phyloP scores from a whole-genome alignment of 192 early-diverging fungal species.

The Neocallimastix lanati region DNA sequence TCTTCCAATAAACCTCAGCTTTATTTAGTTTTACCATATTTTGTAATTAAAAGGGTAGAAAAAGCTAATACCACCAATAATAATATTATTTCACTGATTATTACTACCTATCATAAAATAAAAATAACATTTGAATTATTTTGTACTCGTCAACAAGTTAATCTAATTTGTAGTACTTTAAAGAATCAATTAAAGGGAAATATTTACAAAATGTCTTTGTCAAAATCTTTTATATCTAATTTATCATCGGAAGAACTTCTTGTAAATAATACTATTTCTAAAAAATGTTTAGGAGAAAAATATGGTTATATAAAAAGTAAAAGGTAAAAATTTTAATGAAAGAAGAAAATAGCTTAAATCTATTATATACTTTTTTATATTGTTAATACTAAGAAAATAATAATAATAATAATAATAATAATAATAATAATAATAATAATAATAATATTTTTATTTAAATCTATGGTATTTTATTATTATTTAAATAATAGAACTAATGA shows the following conservation, averaged over 20 bases:
- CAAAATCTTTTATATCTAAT: constrained; percentile 58
- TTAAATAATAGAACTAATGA: constrained; percentile 24
- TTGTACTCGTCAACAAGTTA: constrained; percentile 38
- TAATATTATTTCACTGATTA: constrained; percentile 47
- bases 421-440: not conserved
- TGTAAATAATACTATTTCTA: constrained; percentile 14
- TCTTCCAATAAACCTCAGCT: constrained; percentile 50
- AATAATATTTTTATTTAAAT: no score
- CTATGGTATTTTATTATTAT: no score
- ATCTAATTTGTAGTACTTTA: constrained; percentile 65
- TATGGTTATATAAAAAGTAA: constrained; percentile 61
- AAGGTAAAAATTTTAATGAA: no score
- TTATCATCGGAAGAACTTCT: constrained; percentile 69
- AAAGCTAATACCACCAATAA: constrained; percentile 41
- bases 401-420: not conserved
- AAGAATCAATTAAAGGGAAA: constrained; percentile 51
- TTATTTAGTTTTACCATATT: constrained; percentile 66
- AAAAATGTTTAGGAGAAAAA: constrained; percentile 44
- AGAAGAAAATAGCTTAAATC: no score
- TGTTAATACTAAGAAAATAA: no score
- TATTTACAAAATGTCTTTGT: constrained; percentile 51
- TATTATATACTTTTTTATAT: no score
- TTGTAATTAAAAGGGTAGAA: constrained; percentile 81
- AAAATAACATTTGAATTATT: constrained; percentile 67
- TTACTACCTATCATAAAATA: constrained; percentile 84